Base-by-base conservation (phyloP, 345 rosid species). In the Mangifera indica region DNA sequence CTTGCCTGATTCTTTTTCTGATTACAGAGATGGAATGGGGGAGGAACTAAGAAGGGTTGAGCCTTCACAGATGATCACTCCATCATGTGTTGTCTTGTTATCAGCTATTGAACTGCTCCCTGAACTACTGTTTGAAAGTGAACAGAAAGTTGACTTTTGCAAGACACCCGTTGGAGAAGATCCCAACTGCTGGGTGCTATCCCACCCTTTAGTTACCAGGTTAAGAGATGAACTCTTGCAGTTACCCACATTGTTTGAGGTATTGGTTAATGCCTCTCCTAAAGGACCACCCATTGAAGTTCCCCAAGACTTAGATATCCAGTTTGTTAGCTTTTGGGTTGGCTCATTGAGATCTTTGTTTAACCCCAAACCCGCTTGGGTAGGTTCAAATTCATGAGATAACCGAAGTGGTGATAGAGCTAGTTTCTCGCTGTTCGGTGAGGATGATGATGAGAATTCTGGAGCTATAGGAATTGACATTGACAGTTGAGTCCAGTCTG, bases 401-500 rank as follows among this genome's bases (percentile, higher is more conserved):
- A 88, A 75, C 69, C 87, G 81, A 5, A 84, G 81, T 11, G 93
- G 86, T 9, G 91, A 87, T 57, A 81, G 59, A 0, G 81, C 70
- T 20, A 48, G 62, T 63, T 84, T 86, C 59, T 87, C 85, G 51
- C 74, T 74, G 6, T 42, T 49, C 1, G 87, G 81, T 21, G 88
- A 81, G 34, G 81, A 73, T 8, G 85, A 60, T 10, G 96, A 76
- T 21, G 84, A 79, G 70, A 80, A 80, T 60, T 85, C 86, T 10
- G 84, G 52, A 17, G 78, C 74, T 63, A 85, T 74, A 45, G 92
- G 92, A 15, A 82, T 86, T n/a, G 94, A 84, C 85, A 89, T 86
- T 13, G 92, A 87, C 12, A 90, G 90, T 69, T 82, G 90, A 15
- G 91, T 88, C 88, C 88, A 84, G 69, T 87, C 90, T 2, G 96